Base-by-base conservation (phyloP, 179 eudicot species). In the Drosera spatulata region DNA sequence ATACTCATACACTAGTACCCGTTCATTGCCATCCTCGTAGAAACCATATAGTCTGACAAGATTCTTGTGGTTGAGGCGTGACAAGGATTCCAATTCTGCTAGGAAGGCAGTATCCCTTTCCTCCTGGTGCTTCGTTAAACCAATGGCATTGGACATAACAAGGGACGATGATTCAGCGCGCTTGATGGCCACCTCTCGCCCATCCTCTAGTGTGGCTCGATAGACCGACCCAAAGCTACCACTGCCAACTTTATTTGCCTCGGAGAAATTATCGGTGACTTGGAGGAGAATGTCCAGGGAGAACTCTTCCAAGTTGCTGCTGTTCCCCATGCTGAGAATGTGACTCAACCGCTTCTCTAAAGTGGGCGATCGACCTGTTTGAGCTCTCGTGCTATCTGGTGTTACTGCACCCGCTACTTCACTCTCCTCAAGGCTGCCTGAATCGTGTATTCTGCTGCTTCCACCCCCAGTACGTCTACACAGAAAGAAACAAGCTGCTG, bases 141-240 rank as follows among this genome's bases (percentile, higher is more conserved):
- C 50, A 59, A 64, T 46, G 8, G 41, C 10, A 60, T 56, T 57
- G 4, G 47, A 40, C 1, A 74, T 48, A 6, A 77, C 39, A 38
- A 77, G 63, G 0, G 62, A 37, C 0, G 76, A 67, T 11, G 52
- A 10, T 60, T 90, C 94, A 0, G 90, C 97, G 49, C 97, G 79
- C 63, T 91, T 91, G 69, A 91, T 72, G 54, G 97, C 97, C 49
- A 91, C 85, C 51, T 69, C 69, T 5, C 85, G 76, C 1, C 85
- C 84, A 33, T 81, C 82, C 0, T 72, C 73, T 12, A 91, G 54
- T 6, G 61, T 68, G 6, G 85, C 97, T 1, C 14, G 72, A 59
- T 91, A 91, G 7, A 91, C 97, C 0, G 88, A 75, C 6, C 97
- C 97, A 55, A 85, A 91, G 62, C 97, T 85, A 8, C 97, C 97